Evolutionary conservation across 208 protist species (phyloP), one percentile per base, ranked within the genome.

Genomic region (Naegleria fowleri): DNA sequence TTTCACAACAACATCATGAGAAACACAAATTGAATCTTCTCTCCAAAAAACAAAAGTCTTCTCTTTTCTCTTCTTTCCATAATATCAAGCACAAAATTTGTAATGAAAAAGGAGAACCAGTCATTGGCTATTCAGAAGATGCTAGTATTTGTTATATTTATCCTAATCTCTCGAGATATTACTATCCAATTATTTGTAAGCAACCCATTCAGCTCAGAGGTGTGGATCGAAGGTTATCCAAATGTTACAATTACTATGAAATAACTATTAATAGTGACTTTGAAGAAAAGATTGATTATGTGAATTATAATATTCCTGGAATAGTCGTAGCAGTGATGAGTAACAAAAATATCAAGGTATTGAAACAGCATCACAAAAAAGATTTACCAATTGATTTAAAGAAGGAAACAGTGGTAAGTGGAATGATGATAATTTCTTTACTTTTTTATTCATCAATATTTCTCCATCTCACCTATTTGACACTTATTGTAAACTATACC

Each of bases 181-280:
- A 79, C n/a, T 79, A 79, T 79, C 67, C 67, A 36, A 36, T 79
- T 36, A 79, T 79, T 79, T 79, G 67, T 79, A 79, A 79, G n/a
- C 67, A 79, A 79, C 67, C 67, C n/a, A 36, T 79, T 36, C 67
- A 79, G 36, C n/a, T 79, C 6, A 79, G 29, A 79, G 29, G 29
- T 15, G 25, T 79, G 29, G 67, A 79, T 79, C 19, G 29, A 79
- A 79, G 67, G 36, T 79, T 79, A 36, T 11, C 67, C 9, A 79
- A 79, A 33, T 36, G 67, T 79, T n/a, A 79, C n/a, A 79, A 79
- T 79, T 79, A 79, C 36, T 79, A 36, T 79, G 67, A 79, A 33
- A 79, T 79, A 15, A 79, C 29, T 36, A 79, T 79, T 79, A 29
- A 33, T 5, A 79, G 67, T 79, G 67, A 79, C 9, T 79, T 79